phyloP scores from a whole-genome alignment of 2,329 filamentous ascomycete species.

The Diaporthe sp. region DNA sequence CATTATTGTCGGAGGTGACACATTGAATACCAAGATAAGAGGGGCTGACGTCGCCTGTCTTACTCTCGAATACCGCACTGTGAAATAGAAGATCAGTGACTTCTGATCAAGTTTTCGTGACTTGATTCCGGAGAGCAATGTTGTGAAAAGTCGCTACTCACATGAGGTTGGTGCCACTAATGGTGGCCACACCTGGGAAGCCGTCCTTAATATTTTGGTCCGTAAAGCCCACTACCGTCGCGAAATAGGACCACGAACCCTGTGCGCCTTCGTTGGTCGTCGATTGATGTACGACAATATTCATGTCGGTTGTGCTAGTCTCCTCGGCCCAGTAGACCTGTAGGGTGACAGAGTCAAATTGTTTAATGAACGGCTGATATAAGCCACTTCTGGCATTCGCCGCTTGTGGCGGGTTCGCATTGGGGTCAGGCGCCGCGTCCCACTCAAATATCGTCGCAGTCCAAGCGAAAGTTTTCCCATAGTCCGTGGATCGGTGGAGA shows the following conservation, averaged over 20 bases:
- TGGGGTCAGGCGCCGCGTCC: too few species aligned
- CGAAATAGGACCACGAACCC: background rate
- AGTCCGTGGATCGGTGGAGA: background rate
- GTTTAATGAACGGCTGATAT: background rate
- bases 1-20: background rate
- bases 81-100: background rate
- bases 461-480: background rate
- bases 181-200: background rate
- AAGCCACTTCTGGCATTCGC: background rate
- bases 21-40: too few species aligned
- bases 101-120: background rate
- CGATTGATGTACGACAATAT: background rate
- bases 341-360: background rate
- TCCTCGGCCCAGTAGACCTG: background rate
- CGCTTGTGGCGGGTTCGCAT: background rate
- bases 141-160: background rate
- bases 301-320: background rate
- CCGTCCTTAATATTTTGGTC: background rate
- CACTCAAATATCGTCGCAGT: background rate
- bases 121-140: background rate
- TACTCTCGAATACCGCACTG: background rate
- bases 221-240: background rate
- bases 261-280: background rate
- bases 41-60: too few species aligned
- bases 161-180: background rate